Evolutionary conservation across 129 eudicot genomes (phyloP), one percentile per base, ranked within the genome.

Genomic region (Pittosporum tobira): DNA sequence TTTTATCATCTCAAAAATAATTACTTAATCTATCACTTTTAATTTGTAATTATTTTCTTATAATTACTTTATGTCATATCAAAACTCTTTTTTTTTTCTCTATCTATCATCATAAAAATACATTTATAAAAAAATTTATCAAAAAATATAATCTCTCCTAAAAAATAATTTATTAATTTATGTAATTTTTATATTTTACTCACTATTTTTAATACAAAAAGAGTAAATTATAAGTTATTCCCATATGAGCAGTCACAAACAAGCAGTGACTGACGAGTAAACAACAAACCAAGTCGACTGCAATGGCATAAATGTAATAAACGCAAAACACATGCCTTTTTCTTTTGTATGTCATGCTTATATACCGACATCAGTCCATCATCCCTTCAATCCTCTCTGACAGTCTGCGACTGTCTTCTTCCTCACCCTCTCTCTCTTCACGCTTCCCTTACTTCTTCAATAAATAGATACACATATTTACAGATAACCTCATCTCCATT

Each of bases 341-440:
- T 16, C 31, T 16, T 2, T 11, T 51, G 16, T n/a, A 29, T 44
- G 9, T 30, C 40, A 26, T 49, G 65, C 49, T 66, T 82, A 82
- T 75, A 82, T 64, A 70, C 58, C 71, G 71, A 71, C 88, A 82
- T 25, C 40, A 61, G 71, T 75, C 80, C 62, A 65, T 63, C 72
- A 21, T 73, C 55, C 63, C 68, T 65, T 46, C 73, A 67, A 51
- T 52, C 48, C 58, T 30, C 24, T 43, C 67, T 58, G 68, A 27
- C 77, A 62, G 67, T 73, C 76, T 40, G 45, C 37, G 53, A 61
- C 74, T 61, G 56, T 60, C 45, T 27, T 49, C 76, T 53, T 37
- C 54, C 60, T 5, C 50, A 16, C 38, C 21, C 34, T 26, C n/a
- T 29, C 44, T 19, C 9, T 13, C 59, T 5, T 15, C 40, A n/a